Conservation (phyloP, 164 flowering plant species). For the Aristolochia contorta region DNA sequence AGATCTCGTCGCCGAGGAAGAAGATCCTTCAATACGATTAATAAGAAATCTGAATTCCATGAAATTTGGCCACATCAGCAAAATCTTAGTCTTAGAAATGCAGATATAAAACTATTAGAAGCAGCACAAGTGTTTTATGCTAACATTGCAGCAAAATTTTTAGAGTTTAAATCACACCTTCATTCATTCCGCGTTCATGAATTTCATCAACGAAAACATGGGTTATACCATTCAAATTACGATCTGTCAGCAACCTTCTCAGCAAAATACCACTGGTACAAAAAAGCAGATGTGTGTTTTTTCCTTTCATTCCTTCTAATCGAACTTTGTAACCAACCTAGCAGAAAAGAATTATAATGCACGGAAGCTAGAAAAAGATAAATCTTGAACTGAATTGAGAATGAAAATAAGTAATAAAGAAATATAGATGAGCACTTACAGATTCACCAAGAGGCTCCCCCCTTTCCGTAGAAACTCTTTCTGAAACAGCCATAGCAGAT, state of each 20-base stretch:
- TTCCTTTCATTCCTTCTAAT: slow-evolving; percentile 94
- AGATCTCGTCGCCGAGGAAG: slow-evolving; percentile 93
- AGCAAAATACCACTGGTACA: slow-evolving; percentile 99
- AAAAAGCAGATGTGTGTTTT: slow-evolving; percentile 94
- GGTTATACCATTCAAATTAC: slow-evolving; percentile 79
- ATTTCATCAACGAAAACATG: slow-evolving; percentile 99
- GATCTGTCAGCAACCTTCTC: slow-evolving; percentile 76
- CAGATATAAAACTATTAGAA: too few relatives aligned
- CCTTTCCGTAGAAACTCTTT: slow-evolving; percentile 91
- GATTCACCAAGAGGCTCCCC: slow-evolving; percentile 98
- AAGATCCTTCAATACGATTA: slow-evolving; percentile 94
- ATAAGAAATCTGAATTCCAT: slow-evolving; percentile 58
- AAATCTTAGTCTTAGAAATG: background rate
- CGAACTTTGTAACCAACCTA: slow-evolving; percentile 99
- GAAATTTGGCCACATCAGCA: slow-evolving; percentile 4
- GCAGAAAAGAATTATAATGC: slow-evolving; percentile 34
- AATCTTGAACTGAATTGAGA: background rate
- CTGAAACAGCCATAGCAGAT: slow-evolving; percentile 97
- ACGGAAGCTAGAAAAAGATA: slow-evolving; percentile 23
- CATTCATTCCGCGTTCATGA: slow-evolving; percentile 99
- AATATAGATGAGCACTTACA: slow-evolving; percentile 32
- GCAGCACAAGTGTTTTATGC: too few relatives aligned
- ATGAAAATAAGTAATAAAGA: background rate
- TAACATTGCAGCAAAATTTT: background rate
- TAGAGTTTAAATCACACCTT: slow-evolving; percentile 39